Evolutionary conservation across 2,329 filamentous ascomycete genomes (phyloP), one percentile per base, ranked within the genome.

Genomic region (Penicillium sp.): DNA sequence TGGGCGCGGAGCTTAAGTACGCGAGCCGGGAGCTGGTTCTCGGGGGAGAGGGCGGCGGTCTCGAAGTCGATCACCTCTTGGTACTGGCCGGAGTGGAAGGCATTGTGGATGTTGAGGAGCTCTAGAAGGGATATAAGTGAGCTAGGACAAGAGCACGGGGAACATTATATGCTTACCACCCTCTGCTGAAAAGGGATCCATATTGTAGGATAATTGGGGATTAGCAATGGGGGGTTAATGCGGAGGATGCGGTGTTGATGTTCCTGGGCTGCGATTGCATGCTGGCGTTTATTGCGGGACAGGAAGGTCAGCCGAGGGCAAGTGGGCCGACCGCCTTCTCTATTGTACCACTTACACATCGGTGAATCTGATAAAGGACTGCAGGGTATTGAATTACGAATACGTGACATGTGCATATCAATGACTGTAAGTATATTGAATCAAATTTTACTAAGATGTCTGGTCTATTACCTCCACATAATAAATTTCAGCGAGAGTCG

Each of bases 21-120:
- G 55, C 87, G 87, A 40, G 90, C 89, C 41, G 90, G 85, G 14
- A 92, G 81, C 45, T 82, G 81, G 77, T 97, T 97, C 67, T 89
- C 85, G 60, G 86, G 65, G 43, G 90, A 94, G 69, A 97, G 88
- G 56, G 86, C 81, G 6, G 88, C 86, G 42, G 86, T 88, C 75
- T 95, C 89, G 77, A 92, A 96, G 78, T 94, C 88, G 75, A 95
- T 76, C 61, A 95, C 92, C 70, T 88, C 82, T 70, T 90, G 84
- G 82, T 90, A 96, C 80, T 96, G 92, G 71, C 90, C 92, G 74
- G 85, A 83, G 75, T 85, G 81, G 77, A 86, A 86, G 71, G 84
- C 82, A 68, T 82, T 85, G 77, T 85, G 83, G 70, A 87, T 84
- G 78, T 85, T 86, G 69, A 86, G 81, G 67, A 87, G 83, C 75